Percentiles rank a stretch among this genome's conserved stretches.
phyloP scores from a whole-genome alignment of 2,329 filamentous ascomycete species.

The Ascochyta viciae-villosae region DNA sequence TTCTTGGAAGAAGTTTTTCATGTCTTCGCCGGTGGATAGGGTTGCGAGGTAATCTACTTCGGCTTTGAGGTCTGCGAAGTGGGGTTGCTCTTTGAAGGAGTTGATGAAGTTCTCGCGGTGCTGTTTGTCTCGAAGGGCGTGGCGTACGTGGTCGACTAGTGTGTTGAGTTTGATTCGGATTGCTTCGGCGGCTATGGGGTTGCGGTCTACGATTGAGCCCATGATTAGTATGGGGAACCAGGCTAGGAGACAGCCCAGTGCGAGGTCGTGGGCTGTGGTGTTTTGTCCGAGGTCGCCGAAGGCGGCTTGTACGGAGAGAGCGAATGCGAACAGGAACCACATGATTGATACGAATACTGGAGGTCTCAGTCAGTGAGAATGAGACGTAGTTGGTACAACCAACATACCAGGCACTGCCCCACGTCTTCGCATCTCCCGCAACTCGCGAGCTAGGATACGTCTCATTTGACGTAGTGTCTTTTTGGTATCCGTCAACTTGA shows the following conservation, averaged over 20 bases:
- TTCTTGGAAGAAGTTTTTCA: constrained; percentile 48
- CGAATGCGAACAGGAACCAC: constrained; percentile 53
- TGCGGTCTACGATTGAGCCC: constrained; percentile 55
- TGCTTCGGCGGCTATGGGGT: constrained; percentile 52
- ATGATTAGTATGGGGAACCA: constrained; percentile 57
- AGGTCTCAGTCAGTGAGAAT: constrained; percentile 2
- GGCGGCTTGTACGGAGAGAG: constrained; percentile 47
- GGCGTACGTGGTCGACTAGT: constrained; percentile 48
- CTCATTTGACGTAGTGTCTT: constrained; percentile 45
- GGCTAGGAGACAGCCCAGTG: constrained; percentile 53
- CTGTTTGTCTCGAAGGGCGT: constrained; percentile 38
- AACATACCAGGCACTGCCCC: constrained; percentile 47
- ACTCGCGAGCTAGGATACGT: constrained; percentile 47
- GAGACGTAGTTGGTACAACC: neutral
- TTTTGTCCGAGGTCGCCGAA: constrained; percentile 50
- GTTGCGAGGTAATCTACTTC: constrained; percentile 36
- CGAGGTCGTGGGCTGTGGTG: constrained; percentile 54
- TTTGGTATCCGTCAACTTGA: constrained; percentile 37
- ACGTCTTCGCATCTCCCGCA: constrained; percentile 51
- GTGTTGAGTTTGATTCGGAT: constrained; percentile 51
- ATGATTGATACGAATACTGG: constrained; percentile 50
- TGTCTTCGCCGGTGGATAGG: constrained; percentile 22
- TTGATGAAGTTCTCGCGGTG: constrained; percentile 39
- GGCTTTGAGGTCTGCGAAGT: constrained; percentile 29
- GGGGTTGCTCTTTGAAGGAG: constrained; percentile 31